Evolutionary conservation across 2,329 filamentous ascomycete species (phyloP), one percentile per base, ranked within the genome.

Genomic region (Paecilomyces niveus): DNA sequence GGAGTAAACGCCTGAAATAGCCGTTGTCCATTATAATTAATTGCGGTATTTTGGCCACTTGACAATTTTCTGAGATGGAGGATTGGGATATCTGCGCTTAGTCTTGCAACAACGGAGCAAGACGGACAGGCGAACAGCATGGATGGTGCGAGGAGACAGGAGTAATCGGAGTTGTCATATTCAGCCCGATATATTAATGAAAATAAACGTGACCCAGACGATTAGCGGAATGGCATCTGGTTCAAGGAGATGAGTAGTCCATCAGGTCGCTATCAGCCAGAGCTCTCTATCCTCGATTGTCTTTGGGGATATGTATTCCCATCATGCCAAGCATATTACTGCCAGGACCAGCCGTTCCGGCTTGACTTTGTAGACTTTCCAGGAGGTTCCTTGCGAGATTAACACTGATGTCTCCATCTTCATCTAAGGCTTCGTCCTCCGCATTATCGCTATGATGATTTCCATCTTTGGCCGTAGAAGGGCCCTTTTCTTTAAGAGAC

Each of bases 281-380:
- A 55, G 53, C 26, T 29, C 26, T 29, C 26, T 53, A 53, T 45
- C 62, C 60, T 54, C 72, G 72, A 58, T 93, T 90, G 67, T 96
- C 91, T 60, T 89, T 82, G 0, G 93, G 93, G 59, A 97, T 78
- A 49, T 84, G 82, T 63, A 97, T 79, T 0, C 92, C 92, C 87
- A 97, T 89, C 76, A 95, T 83, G 6, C 87, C 88, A 67, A 99
- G 81, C 60, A 99, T 78, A 70, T 97, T 97, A 0, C 92, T 87
- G 1, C 89, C 89, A 0, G 94, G 94, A 0, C 94, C 94, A 32
- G 90, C 81, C 79, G 89, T 84, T 11, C 94, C 94, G 18, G 81
- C 90, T 72, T 97, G 93, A 15, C 89, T 88, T 70, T 96, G 95
- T 75, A 99, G 92, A 66, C 90, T 93, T 72, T 97, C 91, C 1